Percentiles rank a stretch among this genome's conserved stretches.
Evolutionary conservation across 805 yeast species (phyloP).

Genomic region (Lipomyces anomalus): DNA sequence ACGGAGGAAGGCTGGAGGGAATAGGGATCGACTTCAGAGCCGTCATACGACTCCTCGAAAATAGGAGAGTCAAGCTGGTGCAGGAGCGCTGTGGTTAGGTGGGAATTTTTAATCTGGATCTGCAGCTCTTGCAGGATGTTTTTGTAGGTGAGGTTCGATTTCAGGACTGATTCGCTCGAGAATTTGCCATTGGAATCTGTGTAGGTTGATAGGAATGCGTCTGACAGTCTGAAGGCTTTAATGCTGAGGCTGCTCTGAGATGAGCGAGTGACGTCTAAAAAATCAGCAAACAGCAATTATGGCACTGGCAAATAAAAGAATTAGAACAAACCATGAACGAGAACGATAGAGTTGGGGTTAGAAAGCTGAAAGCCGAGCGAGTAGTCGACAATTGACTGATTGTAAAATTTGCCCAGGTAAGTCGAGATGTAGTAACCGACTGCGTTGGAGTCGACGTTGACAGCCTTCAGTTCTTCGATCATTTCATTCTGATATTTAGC

Average conservation of each 20-base stretch:
- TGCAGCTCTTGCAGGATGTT: slow-evolving; percentile 70
- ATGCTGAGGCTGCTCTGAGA: slow-evolving; percentile 57
- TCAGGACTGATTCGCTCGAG: slow-evolving; percentile 57
- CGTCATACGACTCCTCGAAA: slow-evolving; percentile 10
- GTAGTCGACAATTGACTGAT: slow-evolving; percentile 56
- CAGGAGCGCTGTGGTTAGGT: slow-evolving; percentile 55
- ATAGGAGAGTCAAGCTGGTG: slow-evolving; percentile 26
- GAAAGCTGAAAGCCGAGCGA: slow-evolving; percentile 58
- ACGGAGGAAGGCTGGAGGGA: slow-evolving; percentile 13
- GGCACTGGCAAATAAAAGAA: not conserved
- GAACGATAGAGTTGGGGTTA: slow-evolving; percentile 48
- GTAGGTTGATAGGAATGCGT: slow-evolving; percentile 49
- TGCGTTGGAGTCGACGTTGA: slow-evolving; percentile 61
- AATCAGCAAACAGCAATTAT: slow-evolving; percentile 49
- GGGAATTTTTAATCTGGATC: slow-evolving; percentile 59
- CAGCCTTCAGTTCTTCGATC: slow-evolving; percentile 53
- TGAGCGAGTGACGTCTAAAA: slow-evolving; percentile 60
- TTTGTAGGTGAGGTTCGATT: slow-evolving; percentile 54
- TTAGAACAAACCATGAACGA: no score
- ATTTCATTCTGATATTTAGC: slow-evolving; percentile 63
- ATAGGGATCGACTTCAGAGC: slow-evolving; percentile 15
- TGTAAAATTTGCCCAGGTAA: slow-evolving; percentile 61
- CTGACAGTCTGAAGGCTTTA: slow-evolving; percentile 63
- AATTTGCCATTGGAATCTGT: slow-evolving; percentile 50
- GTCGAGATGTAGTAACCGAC: slow-evolving; percentile 80